These are phyloP conservation scores for Yamadazyma buinensis DNA, from an alignment of 1,139 yeast species.

Conservation along the genomic window DNA sequence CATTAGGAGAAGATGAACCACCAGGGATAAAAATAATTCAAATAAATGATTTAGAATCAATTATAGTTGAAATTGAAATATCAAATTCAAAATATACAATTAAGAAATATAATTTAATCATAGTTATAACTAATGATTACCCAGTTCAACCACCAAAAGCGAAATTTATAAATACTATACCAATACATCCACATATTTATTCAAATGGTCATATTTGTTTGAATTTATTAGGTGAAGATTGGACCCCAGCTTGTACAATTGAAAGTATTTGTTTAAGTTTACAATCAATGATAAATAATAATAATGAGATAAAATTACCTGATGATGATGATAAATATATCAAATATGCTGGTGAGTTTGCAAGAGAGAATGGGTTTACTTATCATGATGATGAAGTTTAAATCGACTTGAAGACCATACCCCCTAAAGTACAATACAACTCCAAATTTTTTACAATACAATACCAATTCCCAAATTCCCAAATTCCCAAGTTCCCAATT, in stretches of 20 bases:
- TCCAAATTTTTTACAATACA: too few species aligned
- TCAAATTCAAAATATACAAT: conserved; percentile 27
- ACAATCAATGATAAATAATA: conserved; percentile 62
- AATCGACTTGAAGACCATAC: too few species aligned
- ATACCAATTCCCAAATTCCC: too few species aligned
- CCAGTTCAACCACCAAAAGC: conserved; percentile 68
- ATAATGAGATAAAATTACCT: conserved; percentile 44
- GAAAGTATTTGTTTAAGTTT: conserved; percentile 53
- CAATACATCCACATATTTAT: conserved; percentile 71
- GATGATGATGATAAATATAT: conserved; percentile 52
- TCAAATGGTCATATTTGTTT: conserved; percentile 74
- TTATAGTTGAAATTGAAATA: conserved; percentile 22
- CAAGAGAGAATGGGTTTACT: conserved; percentile 44
- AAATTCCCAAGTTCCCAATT: neutral
- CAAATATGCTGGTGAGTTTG: conserved; percentile 52
- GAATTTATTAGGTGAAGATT: conserved; percentile 58
- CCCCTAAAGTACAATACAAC: neutral
- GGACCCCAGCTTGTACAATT: conserved; percentile 70
- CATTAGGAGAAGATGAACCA: conserved; percentile 17
- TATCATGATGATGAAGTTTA: conserved; percentile 55
- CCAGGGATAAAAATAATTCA: conserved; percentile 28
- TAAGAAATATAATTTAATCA: conserved; percentile 30
- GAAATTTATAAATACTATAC: conserved; percentile 46
- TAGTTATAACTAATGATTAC: conserved; percentile 45
- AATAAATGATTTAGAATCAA: conserved; percentile 20